These are phyloP conservation scores for Cercospora brassicicola DNA, from an alignment of 2,329 filamentous ascomycete genomes.

Conservation along the genomic window DNA sequence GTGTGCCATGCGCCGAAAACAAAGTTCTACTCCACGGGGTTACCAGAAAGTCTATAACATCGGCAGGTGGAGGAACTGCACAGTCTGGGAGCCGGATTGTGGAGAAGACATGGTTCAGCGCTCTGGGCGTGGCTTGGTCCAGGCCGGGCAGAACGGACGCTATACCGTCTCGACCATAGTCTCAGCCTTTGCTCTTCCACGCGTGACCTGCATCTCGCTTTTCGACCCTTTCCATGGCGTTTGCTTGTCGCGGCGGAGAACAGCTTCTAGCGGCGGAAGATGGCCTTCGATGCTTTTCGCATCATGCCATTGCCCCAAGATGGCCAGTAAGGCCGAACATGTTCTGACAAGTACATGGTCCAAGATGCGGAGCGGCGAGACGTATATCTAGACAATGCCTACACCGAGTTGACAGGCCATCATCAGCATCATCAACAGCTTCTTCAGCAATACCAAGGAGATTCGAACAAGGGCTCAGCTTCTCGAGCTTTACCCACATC, in stretches of 20 bases:
- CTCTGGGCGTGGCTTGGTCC: not conserved
- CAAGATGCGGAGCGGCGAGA: not conserved
- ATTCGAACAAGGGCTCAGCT: not conserved
- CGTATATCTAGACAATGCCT: constrained; percentile 1
- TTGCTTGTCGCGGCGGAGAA: constrained; percentile 2
- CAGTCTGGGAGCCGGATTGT: not conserved
- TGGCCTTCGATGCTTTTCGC: not conserved
- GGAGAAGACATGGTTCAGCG: not conserved
- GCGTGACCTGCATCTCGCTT: not conserved
- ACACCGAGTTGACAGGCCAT: not conserved
- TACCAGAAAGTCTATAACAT: not conserved
- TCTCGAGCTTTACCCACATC: not conserved
- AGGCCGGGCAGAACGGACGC: not conserved
- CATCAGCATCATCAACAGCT: not conserved
- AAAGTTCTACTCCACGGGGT: not conserved
- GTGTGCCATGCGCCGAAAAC: not conserved
- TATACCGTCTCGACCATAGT: not conserved
- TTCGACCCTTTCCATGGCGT: constrained; percentile 1
- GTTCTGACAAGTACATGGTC: not conserved
- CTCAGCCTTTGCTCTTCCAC: not conserved
- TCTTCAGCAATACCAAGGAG: not conserved
- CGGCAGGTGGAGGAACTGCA: not conserved
- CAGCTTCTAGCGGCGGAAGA: not conserved
- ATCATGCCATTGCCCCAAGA: constrained; percentile 1
- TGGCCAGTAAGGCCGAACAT: not conserved